These are phyloP conservation scores for Aureobasidium sp. DNA, from an alignment of 2,329 filamentous ascomycete species.

Conservation along the genomic window DNA sequence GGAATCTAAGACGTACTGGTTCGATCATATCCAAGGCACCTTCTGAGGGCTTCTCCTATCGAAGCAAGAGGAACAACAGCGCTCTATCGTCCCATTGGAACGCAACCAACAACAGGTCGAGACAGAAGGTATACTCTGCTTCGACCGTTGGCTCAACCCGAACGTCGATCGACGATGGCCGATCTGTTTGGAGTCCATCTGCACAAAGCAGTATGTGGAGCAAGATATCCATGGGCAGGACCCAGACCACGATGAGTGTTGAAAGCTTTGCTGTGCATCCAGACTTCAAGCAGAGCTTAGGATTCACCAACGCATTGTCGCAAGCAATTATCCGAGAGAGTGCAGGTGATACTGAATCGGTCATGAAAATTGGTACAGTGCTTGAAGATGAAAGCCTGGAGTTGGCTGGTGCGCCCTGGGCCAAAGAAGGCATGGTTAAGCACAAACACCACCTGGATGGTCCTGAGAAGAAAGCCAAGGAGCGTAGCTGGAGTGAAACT, in stretches of 20 bases:
- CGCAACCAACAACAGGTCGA: constrained; percentile 77
- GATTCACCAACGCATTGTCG: constrained; percentile 91
- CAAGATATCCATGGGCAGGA: constrained; percentile 84
- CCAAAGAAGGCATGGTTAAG: constrained; percentile 91
- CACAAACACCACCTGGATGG: constrained; percentile 95
- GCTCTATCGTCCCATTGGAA: constrained; percentile 60
- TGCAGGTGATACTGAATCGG: constrained; percentile 31
- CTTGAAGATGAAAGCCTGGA: constrained; percentile 91
- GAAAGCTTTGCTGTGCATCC: constrained; percentile 70
- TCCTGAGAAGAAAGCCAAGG: constrained; percentile 83
- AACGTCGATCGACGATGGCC: constrained; percentile 87
- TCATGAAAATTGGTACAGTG: constrained; percentile 35
- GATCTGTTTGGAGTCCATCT: constrained; percentile 85
- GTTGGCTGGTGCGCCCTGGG: constrained; percentile 90
- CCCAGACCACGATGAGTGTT: constrained; percentile 83
- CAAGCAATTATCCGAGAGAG: constrained; percentile 87
- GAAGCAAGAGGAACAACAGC: constrained; percentile 60
- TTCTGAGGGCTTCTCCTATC: constrained; percentile 67
- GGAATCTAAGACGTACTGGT: constrained; percentile 67
- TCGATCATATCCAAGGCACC: constrained; percentile 90
- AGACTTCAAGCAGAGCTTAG: constrained; percentile 93
- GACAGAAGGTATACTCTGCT: constrained; percentile 64
- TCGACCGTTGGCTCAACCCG: constrained; percentile 83
- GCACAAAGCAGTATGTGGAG: constrained; percentile 91
- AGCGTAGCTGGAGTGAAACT: constrained; percentile 88